A percentile compares a stretch with the other conserved stretches of the same genome.
Conservation (phyloP, 768 basidiomycete species). For the Podaxis mareebaensis region DNA sequence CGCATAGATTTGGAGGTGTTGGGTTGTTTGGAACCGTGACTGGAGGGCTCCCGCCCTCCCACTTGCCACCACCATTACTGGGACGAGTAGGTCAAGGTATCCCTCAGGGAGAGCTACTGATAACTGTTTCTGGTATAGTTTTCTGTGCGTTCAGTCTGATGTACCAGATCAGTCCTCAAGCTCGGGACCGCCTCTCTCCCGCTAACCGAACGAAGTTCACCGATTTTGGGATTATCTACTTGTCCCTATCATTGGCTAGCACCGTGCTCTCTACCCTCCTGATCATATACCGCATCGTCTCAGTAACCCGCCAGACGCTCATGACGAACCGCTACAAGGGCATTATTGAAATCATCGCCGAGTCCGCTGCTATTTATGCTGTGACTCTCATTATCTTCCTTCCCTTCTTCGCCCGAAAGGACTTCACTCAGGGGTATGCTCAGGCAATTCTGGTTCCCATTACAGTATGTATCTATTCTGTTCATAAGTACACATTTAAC, state of each 20-base stretch:
- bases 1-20: slow-evolving; percentile 10
- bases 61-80: background rate
- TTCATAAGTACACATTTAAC: background rate
- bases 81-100: background rate
- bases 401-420: slow-evolving; percentile 4
- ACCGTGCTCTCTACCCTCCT: slow-evolving; percentile 4
- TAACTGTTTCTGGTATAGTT: background rate
- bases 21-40: slow-evolving; percentile 8
- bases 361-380: slow-evolving; percentile 13
- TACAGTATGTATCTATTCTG: background rate
- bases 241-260: slow-evolving; percentile 7
- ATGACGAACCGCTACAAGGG: slow-evolving; percentile 2
- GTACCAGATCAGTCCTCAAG: slow-evolving; percentile 6
- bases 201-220: slow-evolving; percentile 7
- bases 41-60: slow-evolving; percentile 3
- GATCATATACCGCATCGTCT: slow-evolving; percentile 6
- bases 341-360: slow-evolving; percentile 4
- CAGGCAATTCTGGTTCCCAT: slow-evolving; percentile 12
- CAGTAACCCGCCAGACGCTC: background rate
- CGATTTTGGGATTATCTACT: slow-evolving; percentile 2
- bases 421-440: slow-evolving; percentile 12
- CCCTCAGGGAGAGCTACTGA: no score
- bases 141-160: slow-evolving; percentile 9
- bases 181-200: background rate
- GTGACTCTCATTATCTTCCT: slow-evolving; percentile 6